Evolutionary conservation across 2,329 filamentous ascomycete genomes (phyloP).

Genomic region (Biscogniauxia mediterranea): DNA sequence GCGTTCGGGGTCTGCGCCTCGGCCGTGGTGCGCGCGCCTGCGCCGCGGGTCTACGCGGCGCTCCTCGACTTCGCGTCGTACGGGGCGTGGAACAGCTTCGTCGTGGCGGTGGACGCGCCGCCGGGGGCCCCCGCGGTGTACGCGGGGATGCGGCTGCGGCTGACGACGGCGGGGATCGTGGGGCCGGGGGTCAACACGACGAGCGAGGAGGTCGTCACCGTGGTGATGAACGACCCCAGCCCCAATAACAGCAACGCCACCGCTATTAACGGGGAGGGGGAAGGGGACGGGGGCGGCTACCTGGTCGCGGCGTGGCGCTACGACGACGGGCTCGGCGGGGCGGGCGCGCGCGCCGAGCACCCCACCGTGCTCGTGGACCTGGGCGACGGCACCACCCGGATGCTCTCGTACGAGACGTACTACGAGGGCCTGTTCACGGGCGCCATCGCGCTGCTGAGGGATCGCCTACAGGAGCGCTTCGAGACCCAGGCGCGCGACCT

Average conservation of each 20-base stretch:
- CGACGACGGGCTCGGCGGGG: constrained; percentile 17
- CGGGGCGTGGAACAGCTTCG: constrained; percentile 28
- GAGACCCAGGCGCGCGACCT: constrained; percentile 20
- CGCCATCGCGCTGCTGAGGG: constrained; percentile 14
- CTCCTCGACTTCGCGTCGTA: constrained; percentile 28
- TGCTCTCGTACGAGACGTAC: constrained; percentile 30
- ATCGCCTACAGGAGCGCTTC: constrained; percentile 17
- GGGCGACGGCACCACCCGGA: constrained; percentile 22
- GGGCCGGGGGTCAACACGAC: constrained; percentile 23
- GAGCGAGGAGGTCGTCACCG: constrained; percentile 26
- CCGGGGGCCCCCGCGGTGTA: constrained; percentile 14
- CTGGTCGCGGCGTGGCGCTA: constrained; percentile 28
- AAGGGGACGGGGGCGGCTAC: constrained; percentile 8
- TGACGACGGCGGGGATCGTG: constrained; percentile 24
- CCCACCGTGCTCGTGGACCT: constrained; percentile 23
- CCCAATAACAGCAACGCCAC: too few relatives aligned
- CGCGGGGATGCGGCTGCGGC: constrained; percentile 26
- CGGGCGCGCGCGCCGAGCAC: constrained; percentile 23
- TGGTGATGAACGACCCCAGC: constrained; percentile 7
- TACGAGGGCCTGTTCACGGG: constrained; percentile 21
- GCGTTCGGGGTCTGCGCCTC: constrained; percentile 28
- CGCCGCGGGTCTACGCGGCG: constrained; percentile 17
- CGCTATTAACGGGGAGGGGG: too few relatives aligned
- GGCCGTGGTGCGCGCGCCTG: constrained; percentile 19
- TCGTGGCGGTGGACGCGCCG: constrained; percentile 17